Conservation (phyloP, 768 basidiomycete genomes). For the Peribolospora baueri region DNA sequence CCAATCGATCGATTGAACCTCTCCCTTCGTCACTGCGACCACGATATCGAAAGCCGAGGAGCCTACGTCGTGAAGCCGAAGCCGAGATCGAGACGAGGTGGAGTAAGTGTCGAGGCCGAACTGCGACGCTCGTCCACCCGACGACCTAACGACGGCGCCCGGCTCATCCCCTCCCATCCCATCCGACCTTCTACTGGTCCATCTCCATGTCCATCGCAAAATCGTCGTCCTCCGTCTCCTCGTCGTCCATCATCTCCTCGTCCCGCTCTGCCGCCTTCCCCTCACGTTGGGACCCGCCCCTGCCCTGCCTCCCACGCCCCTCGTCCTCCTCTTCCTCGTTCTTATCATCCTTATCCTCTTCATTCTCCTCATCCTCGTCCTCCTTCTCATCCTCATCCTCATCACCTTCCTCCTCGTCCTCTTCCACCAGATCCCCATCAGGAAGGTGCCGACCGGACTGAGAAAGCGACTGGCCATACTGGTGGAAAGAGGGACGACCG, state of each 20-base stretch:
- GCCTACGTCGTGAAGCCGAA: too few species aligned
- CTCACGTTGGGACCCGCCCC: not conserved
- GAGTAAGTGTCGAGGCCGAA: too few species aligned
- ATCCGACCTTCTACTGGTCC: not conserved
- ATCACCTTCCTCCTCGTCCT: conserved; percentile 5
- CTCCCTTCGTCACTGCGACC: too few species aligned
- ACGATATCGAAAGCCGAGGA: too few species aligned
- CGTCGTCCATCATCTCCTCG: not conserved
- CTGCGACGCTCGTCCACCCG: too few species aligned
- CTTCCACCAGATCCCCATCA: conserved; percentile 5
- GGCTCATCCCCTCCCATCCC: too few species aligned
- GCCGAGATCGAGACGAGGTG: too few species aligned
- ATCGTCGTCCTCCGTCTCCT: not conserved
- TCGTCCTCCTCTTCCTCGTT: not conserved
- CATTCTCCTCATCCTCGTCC: not conserved
- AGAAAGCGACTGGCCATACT: not conserved
- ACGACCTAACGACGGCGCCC: too few species aligned
- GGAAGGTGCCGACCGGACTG: conserved; percentile 3
- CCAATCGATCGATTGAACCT: too few species aligned
- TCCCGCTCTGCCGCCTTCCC: not conserved
- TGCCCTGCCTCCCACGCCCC: not conserved
- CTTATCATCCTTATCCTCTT: not conserved
- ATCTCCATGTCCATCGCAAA: not conserved
- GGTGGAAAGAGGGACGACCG: conserved; percentile 1
- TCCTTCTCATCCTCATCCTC: conserved; percentile 4